Evolutionary conservation across 176 grass and related monocot genomes (phyloP), one percentile per base, ranked within the genome.

Genomic region (Thalia dealbata): DNA sequence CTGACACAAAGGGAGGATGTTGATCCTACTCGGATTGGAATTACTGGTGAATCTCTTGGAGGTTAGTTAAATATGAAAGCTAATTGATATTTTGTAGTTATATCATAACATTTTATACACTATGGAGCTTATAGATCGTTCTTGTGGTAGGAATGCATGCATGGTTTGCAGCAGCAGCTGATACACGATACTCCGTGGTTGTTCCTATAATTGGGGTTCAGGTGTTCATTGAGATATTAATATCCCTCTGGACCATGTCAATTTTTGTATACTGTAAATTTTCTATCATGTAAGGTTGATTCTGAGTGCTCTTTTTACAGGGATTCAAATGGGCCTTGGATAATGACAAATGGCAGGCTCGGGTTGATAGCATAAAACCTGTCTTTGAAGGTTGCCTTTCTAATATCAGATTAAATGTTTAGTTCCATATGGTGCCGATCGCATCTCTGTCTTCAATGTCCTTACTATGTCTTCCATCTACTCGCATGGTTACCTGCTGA

Each of bases 1-100:
- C 85, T 97, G 64, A 70, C 78, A 73, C 70, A 79, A 70, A 90
- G 89, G 81, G 81, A 81, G 72, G 93, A 97, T 72, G 63, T 92
- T 14, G 87, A 97, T 81, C 75, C 84, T 32, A 69, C 70, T 77
- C 86, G 83, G 65, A 90, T 97, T 67, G 93, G 89, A 23, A 92
- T 97, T 60, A 90, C 93, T 11, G 93, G 93, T 80, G 93, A 97
- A 92, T 97, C 93, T 28, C 93, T 97, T 72, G 89, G 89, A 90
- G 89, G 93, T 97, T 78, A 30, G 54, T 27, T 50, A 75, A 68
- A 50, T n/a, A 26, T 75, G 30, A 58, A 26, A 16, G 50, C n/a
- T n/a, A 32, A 50, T 75, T 54, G 61, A 58, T 19, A 15, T 61
- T 32, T 25, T 24, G 41, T 60, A 61, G 48, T 80, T 54, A 79